These are phyloP conservation scores for Lentinula sp. DNA, from an alignment of 768 basidiomycete genomes.

Conservation along the genomic window DNA sequence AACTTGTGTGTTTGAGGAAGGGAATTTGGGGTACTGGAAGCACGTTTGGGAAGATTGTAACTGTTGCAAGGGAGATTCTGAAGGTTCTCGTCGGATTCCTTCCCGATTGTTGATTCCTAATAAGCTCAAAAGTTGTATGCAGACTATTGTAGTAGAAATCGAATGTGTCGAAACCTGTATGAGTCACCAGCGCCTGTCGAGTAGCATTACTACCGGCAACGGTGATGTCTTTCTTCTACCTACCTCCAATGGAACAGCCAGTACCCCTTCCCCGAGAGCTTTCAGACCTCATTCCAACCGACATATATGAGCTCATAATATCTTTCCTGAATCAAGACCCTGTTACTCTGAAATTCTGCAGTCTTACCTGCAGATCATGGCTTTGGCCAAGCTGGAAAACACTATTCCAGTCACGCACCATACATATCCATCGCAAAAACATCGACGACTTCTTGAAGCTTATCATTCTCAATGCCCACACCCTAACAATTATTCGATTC, in stretches of 20 bases:
- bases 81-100: neutral
- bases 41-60: slow-evolving; percentile 38
- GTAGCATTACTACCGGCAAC: no score
- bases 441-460: neutral
- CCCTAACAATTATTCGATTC: neutral
- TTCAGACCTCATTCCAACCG: neutral
- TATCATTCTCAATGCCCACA: neutral
- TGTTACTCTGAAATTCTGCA: neutral
- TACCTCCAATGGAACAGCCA: neutral
- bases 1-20: slow-evolving; percentile 35
- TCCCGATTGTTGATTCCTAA: neutral
- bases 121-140: no score
- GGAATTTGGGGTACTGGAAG: slow-evolving; percentile 41
- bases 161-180: no score
- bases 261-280: neutral
- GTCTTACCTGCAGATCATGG: neutral
- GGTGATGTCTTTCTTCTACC: neutral
- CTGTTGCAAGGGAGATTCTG: slow-evolving; percentile 19
- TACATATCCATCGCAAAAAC: neutral
- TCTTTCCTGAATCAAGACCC: neutral
- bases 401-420: neutral
- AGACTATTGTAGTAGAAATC: no score
- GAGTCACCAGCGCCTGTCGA: no score
- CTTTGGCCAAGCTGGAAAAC: neutral
- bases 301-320: neutral